Evolutionary conservation across 192 early-diverging fungal genomes (phyloP), one percentile per base, ranked within the genome.

Genomic region (Glomus cerebriforme): DNA sequence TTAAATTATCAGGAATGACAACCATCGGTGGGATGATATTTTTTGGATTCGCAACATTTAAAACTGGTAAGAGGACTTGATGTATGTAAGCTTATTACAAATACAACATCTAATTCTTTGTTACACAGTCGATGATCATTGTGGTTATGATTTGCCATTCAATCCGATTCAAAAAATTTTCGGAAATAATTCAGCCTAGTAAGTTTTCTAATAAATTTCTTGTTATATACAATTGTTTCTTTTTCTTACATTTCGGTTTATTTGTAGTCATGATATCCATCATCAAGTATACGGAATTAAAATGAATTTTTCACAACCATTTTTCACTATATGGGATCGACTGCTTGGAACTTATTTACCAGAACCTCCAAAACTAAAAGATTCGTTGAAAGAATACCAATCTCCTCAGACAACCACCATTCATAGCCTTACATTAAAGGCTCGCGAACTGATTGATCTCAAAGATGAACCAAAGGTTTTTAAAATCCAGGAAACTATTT

Each of bases 271-370:
- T 78, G 86, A 89, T 49, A 89, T 91, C 35, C 90, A 89, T 58
- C 88, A 89, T 77, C 88, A 88, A 68, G 67, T 80, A 34, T 87
- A 85, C 80, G 88, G 90, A 22, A 87, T 88, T 73, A 89, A 90
- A 80, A 86, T 72, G 79, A 88, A 88, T 81, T 91, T 83, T 82
- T 86, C 85, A 9, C 87, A 95, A 85, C 93, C 93, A 9, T 95
- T 92, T 83, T 93, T 93, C 80, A 95, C 91, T 6, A 87, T 90
- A 59, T 95, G 93, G 93, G 93, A 95, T 80, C 85, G 89, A 29
- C 73, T 90, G 58, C 83, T 93, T 79, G 93, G 92, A 19, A 95
- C 92, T 22, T 83, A 86, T 75, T 84, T 85, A 80, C 75, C 35
- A 27, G 68, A n/a, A 27, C 24, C 58, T 83, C 80, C 26, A 75